Conservation (phyloP, 768 basidiomycete genomes). For the Cyclocybe aegerita region DNA sequence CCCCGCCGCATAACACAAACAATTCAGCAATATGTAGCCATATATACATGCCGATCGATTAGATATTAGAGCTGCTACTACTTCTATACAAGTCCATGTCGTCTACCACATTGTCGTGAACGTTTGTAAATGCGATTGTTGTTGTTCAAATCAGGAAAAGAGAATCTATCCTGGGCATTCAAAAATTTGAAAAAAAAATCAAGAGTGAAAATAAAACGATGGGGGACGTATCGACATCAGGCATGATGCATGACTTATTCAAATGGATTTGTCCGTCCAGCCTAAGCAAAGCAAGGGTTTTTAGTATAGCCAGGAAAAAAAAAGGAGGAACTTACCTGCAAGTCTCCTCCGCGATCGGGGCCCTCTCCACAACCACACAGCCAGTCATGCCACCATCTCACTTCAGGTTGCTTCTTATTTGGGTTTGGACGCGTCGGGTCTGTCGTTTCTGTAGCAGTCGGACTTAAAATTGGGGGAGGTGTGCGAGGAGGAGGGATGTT, state of each 20-base stretch:
- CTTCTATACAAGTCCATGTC: not conserved
- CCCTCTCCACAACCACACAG: constrained; percentile 79
- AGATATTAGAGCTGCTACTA: constrained; percentile 6
- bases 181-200: not conserved
- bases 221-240: not conserved
- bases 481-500: constrained; percentile 61
- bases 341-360: constrained; percentile 68
- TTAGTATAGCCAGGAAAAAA: not conserved
- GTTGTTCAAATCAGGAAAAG: too few relatives aligned
- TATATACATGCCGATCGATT: constrained; percentile 1
- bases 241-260: constrained; percentile 32
- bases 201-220: not conserved
- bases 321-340: constrained; percentile 49
- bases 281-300: constrained; percentile 36
- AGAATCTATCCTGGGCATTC: not conserved
- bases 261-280: constrained; percentile 71
- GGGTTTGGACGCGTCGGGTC: constrained; percentile 21
- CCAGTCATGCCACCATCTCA: constrained; percentile 86
- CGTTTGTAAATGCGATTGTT: not conserved
- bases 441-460: constrained; percentile 27
- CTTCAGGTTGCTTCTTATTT: constrained; percentile 14
- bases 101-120: constrained; percentile 27
- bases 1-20: constrained; percentile 13
- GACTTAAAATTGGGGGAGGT: constrained; percentile 40
- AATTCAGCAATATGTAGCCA: not conserved